These are phyloP conservation scores for Rhinocladiella similis DNA, from an alignment of 2,329 filamentous ascomycete genomes.

Conservation along the genomic window DNA sequence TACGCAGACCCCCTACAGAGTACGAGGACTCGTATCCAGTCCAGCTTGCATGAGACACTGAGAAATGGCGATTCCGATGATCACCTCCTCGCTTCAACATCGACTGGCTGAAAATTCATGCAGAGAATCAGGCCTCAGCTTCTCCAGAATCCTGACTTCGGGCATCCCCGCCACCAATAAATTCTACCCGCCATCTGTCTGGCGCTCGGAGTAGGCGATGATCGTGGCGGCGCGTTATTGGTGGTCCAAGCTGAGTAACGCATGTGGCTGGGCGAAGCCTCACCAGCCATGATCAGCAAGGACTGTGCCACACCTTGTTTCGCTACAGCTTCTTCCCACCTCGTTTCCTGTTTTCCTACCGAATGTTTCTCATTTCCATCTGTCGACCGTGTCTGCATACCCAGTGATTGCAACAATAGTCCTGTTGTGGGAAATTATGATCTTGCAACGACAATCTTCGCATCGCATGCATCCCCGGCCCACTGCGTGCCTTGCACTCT, in stretches of 20 bases:
- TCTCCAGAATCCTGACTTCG: not conserved
- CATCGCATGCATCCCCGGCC: no score
- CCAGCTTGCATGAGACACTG: not conserved
- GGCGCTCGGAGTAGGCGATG: slow-evolving; percentile 9
- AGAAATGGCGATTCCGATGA: not conserved
- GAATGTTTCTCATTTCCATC: not conserved
- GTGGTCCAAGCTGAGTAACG: not conserved
- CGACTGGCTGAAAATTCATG: not conserved
- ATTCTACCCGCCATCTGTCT: not conserved
- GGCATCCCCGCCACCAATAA: slow-evolving; percentile 5
- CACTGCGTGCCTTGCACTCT: no score
- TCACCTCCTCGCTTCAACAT: not conserved
- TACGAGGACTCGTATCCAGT: not conserved
- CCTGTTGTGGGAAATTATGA: no score
- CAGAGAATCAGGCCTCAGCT: not conserved
- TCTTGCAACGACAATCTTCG: no score
- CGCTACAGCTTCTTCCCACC: not conserved
- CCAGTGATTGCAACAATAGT: no score
- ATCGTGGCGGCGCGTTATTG: slow-evolving; percentile 9
- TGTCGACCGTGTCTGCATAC: no score
- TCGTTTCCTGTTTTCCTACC: not conserved
- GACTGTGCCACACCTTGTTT: slow-evolving; percentile 9
- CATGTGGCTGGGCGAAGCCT: slow-evolving; percentile 10
- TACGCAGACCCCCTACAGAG: not conserved
- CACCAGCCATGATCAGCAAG: not conserved